These are phyloP conservation scores for Chlorella vulgaris DNA, from an alignment of 139 green algal species.

Conservation along the genomic window DNA sequence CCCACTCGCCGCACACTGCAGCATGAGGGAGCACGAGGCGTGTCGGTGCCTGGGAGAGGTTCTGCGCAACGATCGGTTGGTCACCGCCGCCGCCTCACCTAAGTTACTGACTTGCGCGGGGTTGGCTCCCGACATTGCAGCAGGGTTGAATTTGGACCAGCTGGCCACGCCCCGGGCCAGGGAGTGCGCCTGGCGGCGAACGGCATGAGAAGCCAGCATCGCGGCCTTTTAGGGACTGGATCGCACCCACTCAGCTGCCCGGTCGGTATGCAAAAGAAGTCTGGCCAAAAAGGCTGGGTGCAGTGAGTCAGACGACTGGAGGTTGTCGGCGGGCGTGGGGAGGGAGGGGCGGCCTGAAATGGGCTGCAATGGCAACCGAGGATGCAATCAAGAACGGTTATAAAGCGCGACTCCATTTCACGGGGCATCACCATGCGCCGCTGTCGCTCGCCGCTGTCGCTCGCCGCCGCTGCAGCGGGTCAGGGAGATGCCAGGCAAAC, in stretches of 20 bases:
- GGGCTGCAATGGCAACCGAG: too few species aligned
- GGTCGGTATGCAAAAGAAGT: background rate
- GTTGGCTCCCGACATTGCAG: constrained; percentile 47
- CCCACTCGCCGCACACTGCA: constrained; percentile 79
- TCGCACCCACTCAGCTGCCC: background rate
- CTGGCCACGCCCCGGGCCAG: constrained; percentile 17
- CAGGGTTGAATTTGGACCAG: constrained; percentile 73
- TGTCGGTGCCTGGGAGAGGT: background rate
- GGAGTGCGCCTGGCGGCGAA: background rate
- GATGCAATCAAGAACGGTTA: too few species aligned
- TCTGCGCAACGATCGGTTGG: background rate
- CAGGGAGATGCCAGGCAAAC: too few species aligned
- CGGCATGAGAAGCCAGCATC: background rate
- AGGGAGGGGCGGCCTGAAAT: too few species aligned
- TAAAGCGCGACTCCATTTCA: too few species aligned
- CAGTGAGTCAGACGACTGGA: too few species aligned
- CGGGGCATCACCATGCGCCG: too few species aligned
- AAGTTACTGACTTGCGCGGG: constrained; percentile 67
- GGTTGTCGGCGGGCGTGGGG: too few species aligned
- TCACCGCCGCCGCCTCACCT: constrained; percentile 40
- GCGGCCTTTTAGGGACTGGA: too few species aligned
- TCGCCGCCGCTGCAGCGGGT: too few species aligned
- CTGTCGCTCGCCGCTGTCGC: too few species aligned
- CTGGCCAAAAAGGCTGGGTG: background rate
- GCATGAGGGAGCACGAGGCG: background rate